Base-by-base conservation (phyloP, 352 stramenopile genomes). In the Elongisporangium senticosum region DNA sequence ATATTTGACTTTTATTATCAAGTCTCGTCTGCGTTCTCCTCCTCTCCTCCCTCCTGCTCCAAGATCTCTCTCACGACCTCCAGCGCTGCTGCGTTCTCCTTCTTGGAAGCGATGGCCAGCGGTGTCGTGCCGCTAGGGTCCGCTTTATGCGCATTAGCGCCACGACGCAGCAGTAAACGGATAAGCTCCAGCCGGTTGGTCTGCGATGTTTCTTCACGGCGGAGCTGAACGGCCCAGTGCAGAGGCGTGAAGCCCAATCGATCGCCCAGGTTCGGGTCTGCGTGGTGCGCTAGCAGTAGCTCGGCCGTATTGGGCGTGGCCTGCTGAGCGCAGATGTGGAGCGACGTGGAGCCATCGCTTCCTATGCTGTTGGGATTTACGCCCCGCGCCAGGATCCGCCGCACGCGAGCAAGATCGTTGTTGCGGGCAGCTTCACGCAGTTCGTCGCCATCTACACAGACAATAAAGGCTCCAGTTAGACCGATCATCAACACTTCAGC, bases 291-390 rank as follows among this genome's bases (percentile, higher is more conserved):
- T 8, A 94, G 70, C 52, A 94, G 69, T 24, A 82, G 55, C 20
- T 83, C 74, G 1, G 79, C 82, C 0, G 74, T 75, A 17, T 69
- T 71, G 53, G 72, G 62, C 55, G 90, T 76, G 2, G 85, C 83
- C 69, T 94, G 85, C 53, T 94, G 83, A 0, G 64, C 81, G 56
- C 83, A 92, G 48, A 94, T 81, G 49, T 94, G 83, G n/a, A 94
- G 61, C 7, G 85, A 73, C 6, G 83, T 90, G 8, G 74, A 73
- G 26, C 84, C 80, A 62, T 92, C 84, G 8, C 70, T 77, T 19
- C 74, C 84, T 33, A 60, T 68, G 1, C 65, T 70, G 50, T 89
- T 74, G 1, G 77, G 65, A 43, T 79, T 62, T 23, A 87, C 86
- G 1, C 83, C 80, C 28, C 83, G 72, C 19, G 70, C 69, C n/a